Percentiles rank a stretch among this genome's conserved stretches.
These are phyloP conservation scores for Aspergillus coremiiformis DNA, from an alignment of 495 filamentous ascomycete species.

Conservation along the genomic window DNA sequence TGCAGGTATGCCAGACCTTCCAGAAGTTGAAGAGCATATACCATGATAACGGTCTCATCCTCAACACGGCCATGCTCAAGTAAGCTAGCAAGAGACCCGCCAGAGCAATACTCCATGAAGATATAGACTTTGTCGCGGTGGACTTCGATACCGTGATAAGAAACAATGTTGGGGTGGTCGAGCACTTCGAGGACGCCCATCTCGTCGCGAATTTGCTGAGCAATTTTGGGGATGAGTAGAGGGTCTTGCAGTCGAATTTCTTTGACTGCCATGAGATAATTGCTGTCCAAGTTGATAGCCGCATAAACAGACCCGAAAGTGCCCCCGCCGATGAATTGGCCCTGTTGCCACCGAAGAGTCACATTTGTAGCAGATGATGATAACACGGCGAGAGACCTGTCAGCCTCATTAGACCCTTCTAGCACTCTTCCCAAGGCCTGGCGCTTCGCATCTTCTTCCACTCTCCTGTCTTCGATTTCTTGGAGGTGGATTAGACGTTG, in stretches of 20 bases:
- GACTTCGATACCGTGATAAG: constrained; percentile 95
- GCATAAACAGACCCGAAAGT: constrained; percentile 97
- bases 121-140: constrained; percentile 98
- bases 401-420: constrained; percentile 90
- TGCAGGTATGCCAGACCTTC: constrained; percentile 95
- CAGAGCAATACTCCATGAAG: constrained; percentile 98
- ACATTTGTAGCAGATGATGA: constrained; percentile 93
- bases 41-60: constrained; percentile 96
- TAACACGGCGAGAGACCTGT: constrained; percentile 86
- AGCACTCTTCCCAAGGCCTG: constrained; percentile 83
- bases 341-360: constrained; percentile 93
- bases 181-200: constrained; percentile 93
- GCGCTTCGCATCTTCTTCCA: constrained; percentile 76
- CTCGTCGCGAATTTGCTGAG: constrained; percentile 88
- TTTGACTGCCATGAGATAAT: constrained; percentile 96
- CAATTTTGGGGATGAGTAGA: constrained; percentile 88
- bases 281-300: constrained; percentile 92
- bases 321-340: constrained; percentile 92
- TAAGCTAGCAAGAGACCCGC: constrained; percentile 83
- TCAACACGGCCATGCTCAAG: constrained; percentile 95
- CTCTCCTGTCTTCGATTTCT: constrained; percentile 69
- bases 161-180: constrained; percentile 95
- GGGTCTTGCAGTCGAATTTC: constrained; percentile 97
- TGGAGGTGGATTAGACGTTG: constrained; percentile 62
- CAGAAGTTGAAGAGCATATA: constrained; percentile 91